Percentiles rank a stretch among this genome's conserved stretches.
Conservation (phyloP, 2,329 filamentous ascomycete species). For the Cercospora sojina region DNA sequence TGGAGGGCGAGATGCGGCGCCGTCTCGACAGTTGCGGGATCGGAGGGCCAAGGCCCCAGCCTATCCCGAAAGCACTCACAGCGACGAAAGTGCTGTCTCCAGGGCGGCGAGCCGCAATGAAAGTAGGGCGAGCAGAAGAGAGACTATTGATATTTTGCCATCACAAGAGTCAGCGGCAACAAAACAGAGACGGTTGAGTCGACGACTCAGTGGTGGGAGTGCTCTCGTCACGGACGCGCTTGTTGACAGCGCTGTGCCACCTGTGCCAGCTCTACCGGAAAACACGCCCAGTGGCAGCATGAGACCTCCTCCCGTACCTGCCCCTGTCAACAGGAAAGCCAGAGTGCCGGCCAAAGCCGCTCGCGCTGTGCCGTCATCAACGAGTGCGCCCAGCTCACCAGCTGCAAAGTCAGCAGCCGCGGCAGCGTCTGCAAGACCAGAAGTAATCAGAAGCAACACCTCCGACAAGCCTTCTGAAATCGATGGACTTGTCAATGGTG, state of each 20-base stretch:
- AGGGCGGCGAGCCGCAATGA: conserved; percentile 27
- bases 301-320: conserved; percentile 33
- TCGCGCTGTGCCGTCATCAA: conserved; percentile 12
- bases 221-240: conserved; percentile 31
- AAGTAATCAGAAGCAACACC: conserved; percentile 1
- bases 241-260: conserved; percentile 21
- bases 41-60: conserved; percentile 27
- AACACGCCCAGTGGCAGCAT: conserved; percentile 29
- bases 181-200: conserved; percentile 27
- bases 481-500: conserved; percentile 52
- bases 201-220: conserved; percentile 37
- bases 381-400: conserved; percentile 41
- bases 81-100: conserved; percentile 30
- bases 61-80: conserved; percentile 29
- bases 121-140: conserved; percentile 28
- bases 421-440: conserved; percentile 3
- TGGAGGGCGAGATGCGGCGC: conserved; percentile 46
- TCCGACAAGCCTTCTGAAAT: conserved; percentile 40
- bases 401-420: conserved; percentile 40
- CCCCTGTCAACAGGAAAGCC: conserved; percentile 30
- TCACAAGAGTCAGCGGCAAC: conserved; percentile 33
- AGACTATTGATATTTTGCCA: conserved; percentile 44
- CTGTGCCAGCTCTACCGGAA: conserved; percentile 28
- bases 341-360: conserved; percentile 27
- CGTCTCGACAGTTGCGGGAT: conserved; percentile 61